Evolutionary conservation across 176 grass and related monocot genomes (phyloP).

Genomic region (Phragmites australis): DNA sequence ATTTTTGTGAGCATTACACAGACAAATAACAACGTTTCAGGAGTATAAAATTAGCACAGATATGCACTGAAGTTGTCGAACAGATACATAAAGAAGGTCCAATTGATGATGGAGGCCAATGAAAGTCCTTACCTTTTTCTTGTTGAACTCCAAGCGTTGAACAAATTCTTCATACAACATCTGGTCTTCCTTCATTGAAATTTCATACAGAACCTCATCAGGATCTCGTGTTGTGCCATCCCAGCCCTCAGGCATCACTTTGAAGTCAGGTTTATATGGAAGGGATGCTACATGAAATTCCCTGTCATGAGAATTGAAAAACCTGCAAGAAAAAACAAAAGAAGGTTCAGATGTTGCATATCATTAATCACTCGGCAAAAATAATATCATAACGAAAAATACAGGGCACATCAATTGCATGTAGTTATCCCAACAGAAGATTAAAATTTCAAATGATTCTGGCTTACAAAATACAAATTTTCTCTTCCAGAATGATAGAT

Average conservation of each 20-base stretch:
- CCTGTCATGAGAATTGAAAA: slow-evolving; percentile 87
- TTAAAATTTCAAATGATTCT: not conserved
- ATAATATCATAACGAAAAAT: not conserved
- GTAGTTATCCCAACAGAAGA: not conserved
- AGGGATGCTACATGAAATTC: slow-evolving; percentile 98
- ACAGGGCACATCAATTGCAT: not conserved
- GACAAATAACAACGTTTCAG: not conserved
- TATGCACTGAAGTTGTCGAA: not conserved
- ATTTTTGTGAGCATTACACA: not conserved
- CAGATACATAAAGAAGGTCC: not conserved
- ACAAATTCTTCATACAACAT: slow-evolving; percentile 98
- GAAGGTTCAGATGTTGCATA: slow-evolving; percentile 9
- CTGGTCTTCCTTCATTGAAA: slow-evolving; percentile 91
- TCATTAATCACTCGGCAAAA: not conserved
- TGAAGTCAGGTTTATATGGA: slow-evolving; percentile 98
- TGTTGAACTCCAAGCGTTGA: slow-evolving; percentile 85
- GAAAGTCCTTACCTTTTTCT: slow-evolving; percentile 71
- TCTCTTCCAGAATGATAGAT: slow-evolving; percentile 7
- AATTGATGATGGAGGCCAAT: not conserved
- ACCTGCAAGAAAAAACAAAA: slow-evolving; percentile 53
- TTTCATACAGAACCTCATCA: slow-evolving; percentile 96
- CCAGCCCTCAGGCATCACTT: slow-evolving; percentile 98
- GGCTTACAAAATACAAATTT: not conserved
- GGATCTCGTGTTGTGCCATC: slow-evolving; percentile 87
- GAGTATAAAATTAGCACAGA: not conserved